Percentiles rank a stretch among this genome's conserved stretches.
These are phyloP conservation scores for Aspergillus ruber DNA, from an alignment of 2,329 filamentous ascomycete genomes.

Conservation along the genomic window DNA sequence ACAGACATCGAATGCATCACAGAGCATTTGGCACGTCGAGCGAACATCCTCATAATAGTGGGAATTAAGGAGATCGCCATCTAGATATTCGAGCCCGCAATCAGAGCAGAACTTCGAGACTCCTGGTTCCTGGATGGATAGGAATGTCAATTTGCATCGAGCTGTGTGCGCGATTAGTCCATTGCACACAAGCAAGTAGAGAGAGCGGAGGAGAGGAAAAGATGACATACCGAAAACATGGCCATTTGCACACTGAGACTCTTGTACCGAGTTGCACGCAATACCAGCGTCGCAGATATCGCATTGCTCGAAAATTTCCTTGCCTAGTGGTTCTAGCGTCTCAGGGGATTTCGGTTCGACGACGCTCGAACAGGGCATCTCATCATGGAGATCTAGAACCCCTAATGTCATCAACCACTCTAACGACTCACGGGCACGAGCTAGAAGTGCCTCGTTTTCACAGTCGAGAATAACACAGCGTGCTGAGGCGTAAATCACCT, in stretches of 20 bases:
- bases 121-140: conserved; percentile 50
- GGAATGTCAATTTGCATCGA: conserved; percentile 50
- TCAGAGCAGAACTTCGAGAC: conserved; percentile 49
- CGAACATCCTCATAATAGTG: conserved; percentile 12
- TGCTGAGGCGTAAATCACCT: conserved; percentile 30
- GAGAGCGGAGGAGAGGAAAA: neutral
- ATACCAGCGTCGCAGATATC: conserved; percentile 46
- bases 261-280: conserved; percentile 40
- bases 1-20: conserved; percentile 30
- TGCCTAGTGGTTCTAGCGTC: conserved; percentile 15
- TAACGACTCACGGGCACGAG: conserved; percentile 19
- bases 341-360: conserved; percentile 20
- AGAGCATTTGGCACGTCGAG: conserved; percentile 17
- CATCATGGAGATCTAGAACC: conserved; percentile 25
- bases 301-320: conserved; percentile 42
- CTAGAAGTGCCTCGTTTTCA: conserved; percentile 16
- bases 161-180: conserved; percentile 20
- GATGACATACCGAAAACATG: conserved; percentile 46
- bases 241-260: conserved; percentile 45
- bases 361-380: conserved; percentile 15
- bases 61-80: conserved; percentile 33
- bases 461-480: conserved; percentile 29
- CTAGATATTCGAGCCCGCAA: conserved; percentile 46
- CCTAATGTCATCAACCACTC: conserved; percentile 20
- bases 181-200: neutral